Percentiles rank a stretch among this genome's conserved stretches.
Conservation (phyloP, 805 yeast genomes). For the Candida hispaniensis region DNA sequence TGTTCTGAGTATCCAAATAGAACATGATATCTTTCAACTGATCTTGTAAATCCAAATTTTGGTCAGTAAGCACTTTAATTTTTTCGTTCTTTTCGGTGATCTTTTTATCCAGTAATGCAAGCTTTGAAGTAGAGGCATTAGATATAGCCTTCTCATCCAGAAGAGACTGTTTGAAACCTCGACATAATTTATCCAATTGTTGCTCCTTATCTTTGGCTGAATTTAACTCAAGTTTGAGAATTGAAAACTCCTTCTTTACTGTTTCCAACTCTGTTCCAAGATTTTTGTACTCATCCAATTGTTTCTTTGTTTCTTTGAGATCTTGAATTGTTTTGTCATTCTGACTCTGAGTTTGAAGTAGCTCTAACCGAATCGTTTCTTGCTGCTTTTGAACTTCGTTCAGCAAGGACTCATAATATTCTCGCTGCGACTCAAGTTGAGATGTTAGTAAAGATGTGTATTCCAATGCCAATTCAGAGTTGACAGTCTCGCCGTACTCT, state of each 20-base stretch:
- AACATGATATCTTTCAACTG: constrained; percentile 62
- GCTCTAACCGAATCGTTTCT: constrained; percentile 22
- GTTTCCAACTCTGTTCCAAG: constrained; percentile 16
- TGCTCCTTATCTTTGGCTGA: constrained; percentile 18
- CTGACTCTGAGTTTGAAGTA: no score
- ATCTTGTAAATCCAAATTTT: constrained; percentile 28
- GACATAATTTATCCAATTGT: constrained; percentile 21
- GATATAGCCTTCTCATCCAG: constrained; percentile 40
- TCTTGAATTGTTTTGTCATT: no score
- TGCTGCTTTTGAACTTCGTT: constrained; percentile 27
- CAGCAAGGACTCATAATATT: constrained; percentile 55
- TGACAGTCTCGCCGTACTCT: constrained; percentile 18
- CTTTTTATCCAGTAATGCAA: constrained; percentile 31
- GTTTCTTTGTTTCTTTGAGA: constrained; percentile 2
- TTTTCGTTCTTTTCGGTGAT: constrained; percentile 18
- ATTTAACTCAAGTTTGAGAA: not conserved
- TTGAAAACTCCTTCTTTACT: constrained; percentile 11
- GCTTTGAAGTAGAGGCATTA: constrained; percentile 33
- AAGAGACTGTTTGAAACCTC: constrained; percentile 30
- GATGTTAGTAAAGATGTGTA: constrained; percentile 68
- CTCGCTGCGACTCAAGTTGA: constrained; percentile 78
- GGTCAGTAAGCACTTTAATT: constrained; percentile 17
- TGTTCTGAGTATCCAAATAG: constrained; percentile 59
- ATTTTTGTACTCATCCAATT: not conserved
- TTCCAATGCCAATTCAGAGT: constrained; percentile 56